Conservation (phyloP, 148 eudicot genomes). For the Vaccinium darrowii region DNA sequence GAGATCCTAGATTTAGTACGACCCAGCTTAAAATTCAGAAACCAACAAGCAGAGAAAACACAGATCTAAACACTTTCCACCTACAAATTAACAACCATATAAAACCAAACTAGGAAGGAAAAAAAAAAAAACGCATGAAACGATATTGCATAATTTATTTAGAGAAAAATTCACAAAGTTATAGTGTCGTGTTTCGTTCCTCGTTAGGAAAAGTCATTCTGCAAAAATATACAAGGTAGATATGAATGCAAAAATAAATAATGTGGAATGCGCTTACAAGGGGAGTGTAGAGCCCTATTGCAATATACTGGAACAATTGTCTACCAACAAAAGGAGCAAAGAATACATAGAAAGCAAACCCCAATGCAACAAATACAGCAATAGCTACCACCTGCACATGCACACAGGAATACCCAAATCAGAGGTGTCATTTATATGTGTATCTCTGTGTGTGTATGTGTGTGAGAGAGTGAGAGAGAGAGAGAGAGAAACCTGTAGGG, state of each 20-base stretch:
- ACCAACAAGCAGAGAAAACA: slow-evolving; percentile 28
- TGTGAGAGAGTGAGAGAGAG: background rate
- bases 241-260: background rate
- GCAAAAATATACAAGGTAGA: background rate
- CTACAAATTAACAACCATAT: slow-evolving; percentile 3
- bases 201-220: too few species aligned
- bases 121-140: too few species aligned
- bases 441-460: background rate
- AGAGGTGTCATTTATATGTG: background rate
- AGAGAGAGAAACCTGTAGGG: slow-evolving; percentile 64
- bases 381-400: slow-evolving; percentile 78
- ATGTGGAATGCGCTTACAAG: slow-evolving; percentile 54
- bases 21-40: slow-evolving; percentile 16
- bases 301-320: slow-evolving; percentile 65
- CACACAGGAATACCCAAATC: slow-evolving; percentile 13
- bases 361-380: slow-evolving; percentile 87
- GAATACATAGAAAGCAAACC: slow-evolving; percentile 93
- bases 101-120: background rate
- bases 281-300: slow-evolving; percentile 87
- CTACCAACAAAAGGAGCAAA: slow-evolving; percentile 98
- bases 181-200: too few species aligned
- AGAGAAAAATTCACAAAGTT: too few species aligned
- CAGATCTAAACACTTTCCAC: slow-evolving; percentile 50
- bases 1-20: slow-evolving; percentile 11
- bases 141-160: too few species aligned